Conservation (phyloP, 495 filamentous ascomycete genomes). For the Penicillium manginii region DNA sequence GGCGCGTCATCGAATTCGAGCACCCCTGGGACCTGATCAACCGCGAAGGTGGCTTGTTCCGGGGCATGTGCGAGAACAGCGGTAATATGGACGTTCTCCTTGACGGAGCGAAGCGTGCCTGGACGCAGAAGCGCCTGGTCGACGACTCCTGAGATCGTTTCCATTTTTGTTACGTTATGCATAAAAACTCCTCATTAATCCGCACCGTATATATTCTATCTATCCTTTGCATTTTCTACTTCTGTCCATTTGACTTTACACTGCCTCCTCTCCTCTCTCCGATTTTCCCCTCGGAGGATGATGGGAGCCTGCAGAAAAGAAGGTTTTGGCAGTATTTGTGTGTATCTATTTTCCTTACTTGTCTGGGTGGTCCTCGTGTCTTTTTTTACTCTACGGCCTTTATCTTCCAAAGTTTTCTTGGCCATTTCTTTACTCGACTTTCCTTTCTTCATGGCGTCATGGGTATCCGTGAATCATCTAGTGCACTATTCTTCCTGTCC, state of each 20-base stretch:
- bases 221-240: background rate
- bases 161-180: constrained; percentile 1
- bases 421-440: background rate
- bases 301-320: constrained; percentile 15
- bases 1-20: constrained; percentile 83
- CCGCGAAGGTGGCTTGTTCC: constrained; percentile 72
- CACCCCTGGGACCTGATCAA: constrained; percentile 80
- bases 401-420: constrained; percentile 1
- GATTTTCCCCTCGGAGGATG: background rate
- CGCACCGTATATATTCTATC: constrained; percentile 12
- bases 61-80: constrained; percentile 93
- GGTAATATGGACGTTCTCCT: constrained; percentile 77
- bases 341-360: constrained; percentile 2
- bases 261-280: background rate
- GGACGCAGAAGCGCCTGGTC: constrained; percentile 56
- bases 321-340: background rate
- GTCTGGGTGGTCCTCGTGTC: constrained; percentile 6
- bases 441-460: background rate
- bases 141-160: constrained; percentile 44
- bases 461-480: constrained; percentile 6
- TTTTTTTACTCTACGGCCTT: constrained; percentile 4
- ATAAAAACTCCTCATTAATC: constrained; percentile 4
- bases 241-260: constrained; percentile 6
- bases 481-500: background rate
- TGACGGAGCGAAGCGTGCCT: constrained; percentile 77